These are phyloP conservation scores for Calonectria multiphialidica DNA, from an alignment of 2,329 filamentous ascomycete genomes.

Conservation along the genomic window DNA sequence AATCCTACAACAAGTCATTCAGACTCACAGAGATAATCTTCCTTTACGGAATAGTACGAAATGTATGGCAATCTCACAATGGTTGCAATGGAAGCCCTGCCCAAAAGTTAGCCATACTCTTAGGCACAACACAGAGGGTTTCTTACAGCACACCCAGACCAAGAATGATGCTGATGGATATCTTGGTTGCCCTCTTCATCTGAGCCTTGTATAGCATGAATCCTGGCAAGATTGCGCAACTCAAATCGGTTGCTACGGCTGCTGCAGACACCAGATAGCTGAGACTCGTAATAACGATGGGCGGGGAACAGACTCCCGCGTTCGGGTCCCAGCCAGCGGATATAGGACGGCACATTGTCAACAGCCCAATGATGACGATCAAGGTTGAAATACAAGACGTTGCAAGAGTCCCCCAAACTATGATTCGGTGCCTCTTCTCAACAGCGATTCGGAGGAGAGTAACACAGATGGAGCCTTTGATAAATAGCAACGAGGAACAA, in stretches of 20 bases:
- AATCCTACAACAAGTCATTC: fast-evolving
- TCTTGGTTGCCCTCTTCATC: conserved; percentile 39
- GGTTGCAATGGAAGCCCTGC: not conserved
- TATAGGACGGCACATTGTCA: conserved; percentile 41
- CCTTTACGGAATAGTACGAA: not conserved
- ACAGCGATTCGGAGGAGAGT: conserved; percentile 44
- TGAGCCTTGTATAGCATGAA: conserved; percentile 44
- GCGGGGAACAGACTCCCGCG: conserved; percentile 30
- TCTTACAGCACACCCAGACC: not conserved
- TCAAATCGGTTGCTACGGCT: conserved; percentile 43
- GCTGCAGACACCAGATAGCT: conserved; percentile 43
- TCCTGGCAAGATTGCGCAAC: conserved; percentile 38
- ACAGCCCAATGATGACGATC: conserved; percentile 36
- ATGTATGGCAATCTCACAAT: not conserved
- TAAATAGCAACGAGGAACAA: not conserved
- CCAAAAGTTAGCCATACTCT: not conserved
- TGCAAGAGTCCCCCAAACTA: conserved; percentile 17
- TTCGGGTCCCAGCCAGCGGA: conserved; percentile 38
- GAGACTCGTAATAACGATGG: conserved; percentile 30
- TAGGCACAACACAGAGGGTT: not conserved
- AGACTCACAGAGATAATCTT: not conserved
- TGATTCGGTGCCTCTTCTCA: conserved; percentile 26
- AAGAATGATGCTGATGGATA: conserved; percentile 29
- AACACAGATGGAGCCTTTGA: conserved; percentile 36
- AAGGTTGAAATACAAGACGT: conserved; percentile 28